Percentiles rank a stretch among this genome's conserved stretches.
Conservation (phyloP, 805 yeast genomes). For the Grigorovia transvaalensis region DNA sequence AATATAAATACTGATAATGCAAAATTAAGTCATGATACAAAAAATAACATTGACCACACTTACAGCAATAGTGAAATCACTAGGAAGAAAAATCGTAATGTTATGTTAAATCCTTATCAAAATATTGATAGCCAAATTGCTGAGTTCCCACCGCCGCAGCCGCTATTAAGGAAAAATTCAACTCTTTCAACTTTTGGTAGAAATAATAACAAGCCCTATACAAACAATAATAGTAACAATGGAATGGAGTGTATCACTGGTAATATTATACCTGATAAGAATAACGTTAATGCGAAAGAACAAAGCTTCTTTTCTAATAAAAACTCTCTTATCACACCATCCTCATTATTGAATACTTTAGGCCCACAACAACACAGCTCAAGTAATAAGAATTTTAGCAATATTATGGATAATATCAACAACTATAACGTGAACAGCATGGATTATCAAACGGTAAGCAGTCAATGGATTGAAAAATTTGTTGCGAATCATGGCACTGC, state of each 20-base stretch:
- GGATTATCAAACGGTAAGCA: constrained; percentile 1
- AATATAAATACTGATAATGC: not conserved
- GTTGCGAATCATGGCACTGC: not conserved
- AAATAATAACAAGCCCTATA: not conserved
- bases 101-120: constrained; percentile 13
- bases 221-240: not conserved
- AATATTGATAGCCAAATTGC: not conserved
- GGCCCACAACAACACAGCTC: not conserved
- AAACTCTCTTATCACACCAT: not conserved
- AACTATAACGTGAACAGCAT: not conserved
- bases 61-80: not conserved
- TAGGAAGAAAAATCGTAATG: not conserved
- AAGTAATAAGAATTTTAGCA: not conserved
- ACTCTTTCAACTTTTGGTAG: not conserved
- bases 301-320: not conserved
- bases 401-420: not conserved
- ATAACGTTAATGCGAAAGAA: not conserved
- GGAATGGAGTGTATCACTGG: too few species aligned
- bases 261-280: not conserved
- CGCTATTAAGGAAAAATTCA: not conserved
- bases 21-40: too few species aligned
- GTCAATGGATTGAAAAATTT: constrained; percentile 9
- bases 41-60: not conserved
- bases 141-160: not conserved
- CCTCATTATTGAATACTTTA: not conserved